These are phyloP conservation scores for Fusarium subglutinans DNA, from an alignment of 2,329 filamentous ascomycete genomes.

Conservation along the genomic window DNA sequence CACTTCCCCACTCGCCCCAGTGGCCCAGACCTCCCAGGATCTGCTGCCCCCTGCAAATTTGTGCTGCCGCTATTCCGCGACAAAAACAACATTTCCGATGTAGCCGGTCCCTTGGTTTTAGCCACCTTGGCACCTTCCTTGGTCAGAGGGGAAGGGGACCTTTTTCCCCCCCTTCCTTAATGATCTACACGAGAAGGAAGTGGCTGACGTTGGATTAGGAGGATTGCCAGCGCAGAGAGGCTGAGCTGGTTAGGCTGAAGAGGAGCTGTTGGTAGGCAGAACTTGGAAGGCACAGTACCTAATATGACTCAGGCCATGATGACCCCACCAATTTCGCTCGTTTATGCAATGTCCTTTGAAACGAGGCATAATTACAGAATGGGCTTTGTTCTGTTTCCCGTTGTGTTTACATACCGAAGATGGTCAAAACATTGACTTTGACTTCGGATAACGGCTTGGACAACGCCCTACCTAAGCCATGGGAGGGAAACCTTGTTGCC, in stretches of 20 bases:
- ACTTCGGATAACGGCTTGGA: not conserved
- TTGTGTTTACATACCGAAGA: not conserved
- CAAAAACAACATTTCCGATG: not conserved
- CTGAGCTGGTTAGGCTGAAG: not conserved
- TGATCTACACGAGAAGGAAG: not conserved
- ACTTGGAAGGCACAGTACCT: too few species aligned
- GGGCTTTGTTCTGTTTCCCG: not conserved
- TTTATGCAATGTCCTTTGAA: not conserved
- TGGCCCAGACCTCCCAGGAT: not conserved
- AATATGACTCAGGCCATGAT: not conserved
- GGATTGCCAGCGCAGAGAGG: not conserved
- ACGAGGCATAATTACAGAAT: not conserved
- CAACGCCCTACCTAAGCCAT: not conserved
- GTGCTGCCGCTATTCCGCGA: not conserved
- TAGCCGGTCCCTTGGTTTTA: not conserved
- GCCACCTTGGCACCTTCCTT: not conserved
- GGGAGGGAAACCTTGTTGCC: not conserved
- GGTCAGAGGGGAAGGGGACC: not conserved
- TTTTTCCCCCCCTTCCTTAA: not conserved
- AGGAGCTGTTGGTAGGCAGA: not conserved
- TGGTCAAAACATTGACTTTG: not conserved
- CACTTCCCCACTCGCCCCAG: not conserved
- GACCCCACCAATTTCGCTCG: not conserved
- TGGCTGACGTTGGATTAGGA: not conserved
- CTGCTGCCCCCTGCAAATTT: not conserved